These are phyloP conservation scores for Lactarius evosmus DNA, from an alignment of 768 basidiomycete species.

Conservation along the genomic window DNA sequence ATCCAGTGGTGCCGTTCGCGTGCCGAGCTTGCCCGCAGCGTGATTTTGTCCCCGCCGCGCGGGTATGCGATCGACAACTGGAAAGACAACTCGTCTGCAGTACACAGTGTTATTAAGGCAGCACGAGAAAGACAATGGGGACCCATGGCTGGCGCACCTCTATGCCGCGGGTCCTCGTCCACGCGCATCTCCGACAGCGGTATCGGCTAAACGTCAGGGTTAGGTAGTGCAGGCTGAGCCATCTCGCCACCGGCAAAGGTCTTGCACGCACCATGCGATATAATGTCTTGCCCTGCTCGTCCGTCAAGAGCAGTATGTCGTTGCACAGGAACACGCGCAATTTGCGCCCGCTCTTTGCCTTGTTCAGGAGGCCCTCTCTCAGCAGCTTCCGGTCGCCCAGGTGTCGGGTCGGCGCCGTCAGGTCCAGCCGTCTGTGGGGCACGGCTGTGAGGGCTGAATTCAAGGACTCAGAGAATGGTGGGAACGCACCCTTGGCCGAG, in stretches of 20 bases:
- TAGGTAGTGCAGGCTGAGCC: neutral
- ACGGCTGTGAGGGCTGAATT: neutral
- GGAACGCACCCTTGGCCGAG: constrained; percentile 73
- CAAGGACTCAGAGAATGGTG: neutral
- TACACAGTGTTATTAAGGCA: neutral
- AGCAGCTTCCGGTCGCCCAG: constrained; percentile 79
- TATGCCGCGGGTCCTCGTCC: constrained; percentile 46
- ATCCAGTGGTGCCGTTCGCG: constrained; percentile 59
- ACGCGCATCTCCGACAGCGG: constrained; percentile 65
- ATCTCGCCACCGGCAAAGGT: neutral
- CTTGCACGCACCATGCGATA: constrained; percentile 72
- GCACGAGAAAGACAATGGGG: neutral
- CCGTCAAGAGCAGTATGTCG: constrained; percentile 85
- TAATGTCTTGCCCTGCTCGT: constrained; percentile 61
- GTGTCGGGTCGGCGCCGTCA: constrained; percentile 85
- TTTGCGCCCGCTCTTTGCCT: constrained; percentile 81
- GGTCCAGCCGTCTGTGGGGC: constrained; percentile 64
- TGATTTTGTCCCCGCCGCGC: constrained; percentile 69
- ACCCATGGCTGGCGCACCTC: constrained; percentile 40
- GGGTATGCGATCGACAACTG: constrained; percentile 64
- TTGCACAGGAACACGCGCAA: constrained; percentile 79
- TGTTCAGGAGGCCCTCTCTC: constrained; percentile 73
- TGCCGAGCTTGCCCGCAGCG: constrained; percentile 52
- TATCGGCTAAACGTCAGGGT: constrained; percentile 55
- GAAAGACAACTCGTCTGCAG: constrained; percentile 65